Evolutionary conservation across 2,329 filamentous ascomycete species (phyloP).

Genomic region (Penicillium sp.): DNA sequence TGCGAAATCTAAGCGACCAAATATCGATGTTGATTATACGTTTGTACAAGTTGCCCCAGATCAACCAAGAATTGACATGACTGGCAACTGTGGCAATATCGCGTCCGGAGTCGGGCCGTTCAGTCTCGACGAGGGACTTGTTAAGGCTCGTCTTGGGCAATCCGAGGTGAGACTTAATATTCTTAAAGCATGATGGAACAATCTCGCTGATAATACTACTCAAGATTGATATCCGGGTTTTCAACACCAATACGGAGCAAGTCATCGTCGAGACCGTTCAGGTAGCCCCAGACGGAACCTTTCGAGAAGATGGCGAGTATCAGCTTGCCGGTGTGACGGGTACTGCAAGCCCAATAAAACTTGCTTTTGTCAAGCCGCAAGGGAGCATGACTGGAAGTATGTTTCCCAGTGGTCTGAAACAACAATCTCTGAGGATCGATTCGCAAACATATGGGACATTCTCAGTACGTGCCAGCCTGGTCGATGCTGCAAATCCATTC

Average conservation of each 20-base stretch:
- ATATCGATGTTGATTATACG: constrained; percentile 65
- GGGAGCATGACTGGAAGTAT: constrained; percentile 63
- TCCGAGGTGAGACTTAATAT: constrained; percentile 12
- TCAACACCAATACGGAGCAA: constrained; percentile 69
- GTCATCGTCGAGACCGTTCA: constrained; percentile 58
- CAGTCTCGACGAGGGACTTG: constrained; percentile 56
- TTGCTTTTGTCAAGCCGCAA: constrained; percentile 61
- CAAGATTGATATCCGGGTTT: constrained; percentile 57
- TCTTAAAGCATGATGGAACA: background rate
- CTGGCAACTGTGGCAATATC: constrained; percentile 73
- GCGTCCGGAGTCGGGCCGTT: constrained; percentile 64
- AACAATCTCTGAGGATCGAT: constrained; percentile 14
- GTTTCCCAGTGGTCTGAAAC: constrained; percentile 56
- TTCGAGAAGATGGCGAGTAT: constrained; percentile 52
- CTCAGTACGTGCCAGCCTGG: constrained; percentile 50
- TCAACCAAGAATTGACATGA: constrained; percentile 60
- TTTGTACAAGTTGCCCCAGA: constrained; percentile 68
- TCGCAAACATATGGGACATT: constrained; percentile 49
- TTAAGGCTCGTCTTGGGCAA: constrained; percentile 32
- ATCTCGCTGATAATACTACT: background rate
- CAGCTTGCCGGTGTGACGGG: constrained; percentile 62
- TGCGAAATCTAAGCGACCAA: constrained; percentile 46
- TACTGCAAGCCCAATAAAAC: constrained; percentile 54
- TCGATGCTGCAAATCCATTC: constrained; percentile 64
- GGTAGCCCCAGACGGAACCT: constrained; percentile 49